Base-by-base conservation (phyloP, 768 basidiomycete species). In the Pulveroboletus sp. region DNA sequence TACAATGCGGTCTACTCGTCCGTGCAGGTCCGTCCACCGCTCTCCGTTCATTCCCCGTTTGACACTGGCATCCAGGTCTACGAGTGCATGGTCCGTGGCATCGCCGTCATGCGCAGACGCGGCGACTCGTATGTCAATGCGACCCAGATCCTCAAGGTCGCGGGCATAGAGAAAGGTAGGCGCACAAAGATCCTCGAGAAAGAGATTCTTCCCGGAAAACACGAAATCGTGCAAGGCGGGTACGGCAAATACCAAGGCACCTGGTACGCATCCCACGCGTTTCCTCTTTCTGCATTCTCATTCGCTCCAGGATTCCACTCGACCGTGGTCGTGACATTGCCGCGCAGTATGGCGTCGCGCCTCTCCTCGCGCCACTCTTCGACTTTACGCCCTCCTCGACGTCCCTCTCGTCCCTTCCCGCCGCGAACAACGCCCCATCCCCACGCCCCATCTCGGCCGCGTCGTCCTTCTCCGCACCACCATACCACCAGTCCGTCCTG, bases 231-330 rank as follows among this genome's bases (percentile, higher is more conserved):
- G 6, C 96, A 98, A 68, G 96, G 96, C 32, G 96, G 96, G 26
- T 98, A 98, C 65, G 96, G 96, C 22, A 95, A 97, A 73, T 99
- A 97, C 67, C 96, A 99, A 68, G 96, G 96, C 56, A 98, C 95
- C 49, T 99, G 96, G 95, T 95, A 63, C 64, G 83, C 62, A 47
- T 46, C 51, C 17, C 47, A 47, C 52, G 40, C 47, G 19, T 23
- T 31, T 40, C 45, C 42, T 24, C 12, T 43, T 12, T 36, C 8
- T 29, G n/a, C 42, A 13, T 34, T 44, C 53, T 60, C 42, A 67
- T 46, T 1, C 47, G 0, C 43, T 16, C 22, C 56, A 97, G 94
- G 95, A 95, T 99, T 60, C 96, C 96, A 2, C 85, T 97, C 34
- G 91, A 94, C 59, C 80, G 92, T 49, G 94, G 94, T 32, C 85